Evolutionary conservation across 257 asterid genomes (phyloP).

Genomic region (Forsythia suspensa): DNA sequence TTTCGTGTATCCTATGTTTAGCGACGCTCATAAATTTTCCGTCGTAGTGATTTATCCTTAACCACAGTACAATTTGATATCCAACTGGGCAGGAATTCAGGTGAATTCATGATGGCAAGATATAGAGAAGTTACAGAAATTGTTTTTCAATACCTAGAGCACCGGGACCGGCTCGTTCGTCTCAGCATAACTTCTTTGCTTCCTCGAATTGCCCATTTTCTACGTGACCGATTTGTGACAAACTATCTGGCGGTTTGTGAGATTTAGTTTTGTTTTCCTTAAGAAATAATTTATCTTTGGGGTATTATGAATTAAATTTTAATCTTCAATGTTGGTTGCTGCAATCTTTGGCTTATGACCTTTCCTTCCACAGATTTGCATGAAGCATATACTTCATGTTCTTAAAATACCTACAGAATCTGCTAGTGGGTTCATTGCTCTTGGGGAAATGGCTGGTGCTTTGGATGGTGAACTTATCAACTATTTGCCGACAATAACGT

Average conservation of each 20-base stretch:
- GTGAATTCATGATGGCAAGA: conserved; percentile 99
- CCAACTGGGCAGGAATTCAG: conserved; percentile 77
- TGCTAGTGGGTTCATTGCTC: conserved; percentile 98
- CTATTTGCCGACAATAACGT: conserved; percentile 98
- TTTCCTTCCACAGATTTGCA: conserved; percentile 75
- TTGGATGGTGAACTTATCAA: conserved; percentile 93
- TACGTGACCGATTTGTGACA: conserved; percentile 97
- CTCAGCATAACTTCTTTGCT: conserved; percentile 98
- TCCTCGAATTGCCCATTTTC: conserved; percentile 97
- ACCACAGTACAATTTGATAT: conserved; percentile 12
- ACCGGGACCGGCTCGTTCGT: conserved; percentile 96
- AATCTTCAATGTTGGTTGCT: conserved; percentile 11
- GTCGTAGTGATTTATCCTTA: conserved; percentile 4
- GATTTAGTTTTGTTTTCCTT: conserved; percentile 16
- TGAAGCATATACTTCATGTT: conserved; percentile 98
- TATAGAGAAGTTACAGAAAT: conserved; percentile 99
- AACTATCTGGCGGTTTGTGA: conserved; percentile 77
- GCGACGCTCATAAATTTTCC: background rate
- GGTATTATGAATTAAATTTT: conserved; percentile 10
- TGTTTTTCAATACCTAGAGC: conserved; percentile 93
- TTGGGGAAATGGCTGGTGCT: conserved; percentile 99
- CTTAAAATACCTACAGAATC: conserved; percentile 96
- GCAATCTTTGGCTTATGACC: conserved; percentile 25
- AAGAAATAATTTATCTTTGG: conserved; percentile 10
- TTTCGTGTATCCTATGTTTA: conserved; percentile 4